phyloP scores from a whole-genome alignment of 2,329 filamentous ascomycete species.

The Monosporascus ibericus region DNA sequence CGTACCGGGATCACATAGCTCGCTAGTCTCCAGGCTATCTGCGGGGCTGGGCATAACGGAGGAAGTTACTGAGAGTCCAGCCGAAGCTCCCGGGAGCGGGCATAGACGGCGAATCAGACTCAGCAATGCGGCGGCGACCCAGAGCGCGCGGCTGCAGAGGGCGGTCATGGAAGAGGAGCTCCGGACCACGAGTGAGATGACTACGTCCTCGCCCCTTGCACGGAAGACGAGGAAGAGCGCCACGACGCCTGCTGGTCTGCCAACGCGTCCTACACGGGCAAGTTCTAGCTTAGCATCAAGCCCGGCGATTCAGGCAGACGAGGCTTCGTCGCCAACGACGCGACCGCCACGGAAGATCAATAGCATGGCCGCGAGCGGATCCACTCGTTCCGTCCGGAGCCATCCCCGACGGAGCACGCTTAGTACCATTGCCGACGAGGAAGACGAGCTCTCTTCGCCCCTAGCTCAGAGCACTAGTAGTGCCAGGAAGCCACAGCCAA shows the following conservation, averaged over 20 bases:
- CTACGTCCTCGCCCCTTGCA: conserved; percentile 37
- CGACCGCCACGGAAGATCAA: conserved; percentile 15
- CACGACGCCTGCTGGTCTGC: conserved; percentile 9
- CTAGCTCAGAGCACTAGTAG: conserved; percentile 21
- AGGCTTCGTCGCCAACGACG: conserved; percentile 15
- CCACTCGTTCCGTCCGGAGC: conserved; percentile 18
- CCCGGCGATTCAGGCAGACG: conserved; percentile 7
- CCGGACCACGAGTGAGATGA: conserved; percentile 21
- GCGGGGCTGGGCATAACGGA: conserved; percentile 22
- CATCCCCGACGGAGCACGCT: conserved; percentile 13
- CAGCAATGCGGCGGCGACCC: conserved; percentile 28
- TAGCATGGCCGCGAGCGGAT: conserved; percentile 11
- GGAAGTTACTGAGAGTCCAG: conserved; percentile 48
- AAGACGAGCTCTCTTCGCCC: conserved; percentile 21
- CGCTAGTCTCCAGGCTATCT: conserved; percentile 13
- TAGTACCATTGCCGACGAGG: conserved; percentile 6
- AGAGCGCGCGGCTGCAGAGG: conserved; percentile 37
- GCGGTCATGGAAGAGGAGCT: conserved; percentile 28
- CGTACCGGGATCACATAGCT: conserved; percentile 10
- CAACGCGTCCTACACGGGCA: conserved; percentile 18
- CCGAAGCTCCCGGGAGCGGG: conserved; percentile 50
- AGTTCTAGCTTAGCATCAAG: conserved; percentile 11
- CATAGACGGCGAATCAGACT: conserved; percentile 35
- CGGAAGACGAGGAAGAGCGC: conserved; percentile 34
- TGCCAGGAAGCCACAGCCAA: conserved; percentile 19